phyloP scores from a whole-genome alignment of 352 stramenopile genomes.

The Globisporangium splendens region DNA sequence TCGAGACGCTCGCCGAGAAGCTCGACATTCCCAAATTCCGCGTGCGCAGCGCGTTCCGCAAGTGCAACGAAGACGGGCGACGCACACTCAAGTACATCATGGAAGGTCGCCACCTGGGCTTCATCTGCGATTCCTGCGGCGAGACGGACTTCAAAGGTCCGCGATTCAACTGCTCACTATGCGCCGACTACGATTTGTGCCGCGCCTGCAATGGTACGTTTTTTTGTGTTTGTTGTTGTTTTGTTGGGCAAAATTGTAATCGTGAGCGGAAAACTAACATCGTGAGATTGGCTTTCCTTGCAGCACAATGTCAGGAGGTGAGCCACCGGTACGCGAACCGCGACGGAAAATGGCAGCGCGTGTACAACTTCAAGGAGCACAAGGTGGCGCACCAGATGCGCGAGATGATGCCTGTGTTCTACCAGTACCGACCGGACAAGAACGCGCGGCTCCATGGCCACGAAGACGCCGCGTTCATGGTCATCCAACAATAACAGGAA shows the following conservation, averaged over 20 bases:
- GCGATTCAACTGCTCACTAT: conserved; percentile 72
- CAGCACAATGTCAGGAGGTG: conserved; percentile 56
- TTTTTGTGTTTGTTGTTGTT: background rate
- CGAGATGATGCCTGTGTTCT: conserved; percentile 72
- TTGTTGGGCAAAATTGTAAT: too few species aligned
- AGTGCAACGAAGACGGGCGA: conserved; percentile 65
- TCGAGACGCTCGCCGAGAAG: conserved; percentile 60
- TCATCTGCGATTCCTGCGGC: conserved; percentile 80
- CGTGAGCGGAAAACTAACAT: too few species aligned
- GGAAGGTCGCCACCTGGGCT: conserved; percentile 74
- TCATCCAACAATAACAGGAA: background rate
- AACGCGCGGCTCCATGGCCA: background rate
- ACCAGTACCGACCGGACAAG: conserved; percentile 28
- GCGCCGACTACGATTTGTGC: conserved; percentile 79
- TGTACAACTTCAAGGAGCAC: conserved; percentile 76
- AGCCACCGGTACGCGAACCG: conserved; percentile 77
- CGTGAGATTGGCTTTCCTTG: background rate
- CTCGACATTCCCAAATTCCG: conserved; percentile 81
- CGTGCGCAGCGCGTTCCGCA: conserved; percentile 75
- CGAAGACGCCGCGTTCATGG: background rate
- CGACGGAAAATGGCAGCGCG: conserved; percentile 75
- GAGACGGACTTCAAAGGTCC: conserved; percentile 75
- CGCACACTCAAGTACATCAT: conserved; percentile 77
- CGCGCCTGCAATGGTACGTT: conserved; percentile 49
- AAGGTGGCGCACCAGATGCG: conserved; percentile 49